Base-by-base conservation (phyloP, 2,329 filamentous ascomycete species). In the Amesomyces nigricolor region DNA sequence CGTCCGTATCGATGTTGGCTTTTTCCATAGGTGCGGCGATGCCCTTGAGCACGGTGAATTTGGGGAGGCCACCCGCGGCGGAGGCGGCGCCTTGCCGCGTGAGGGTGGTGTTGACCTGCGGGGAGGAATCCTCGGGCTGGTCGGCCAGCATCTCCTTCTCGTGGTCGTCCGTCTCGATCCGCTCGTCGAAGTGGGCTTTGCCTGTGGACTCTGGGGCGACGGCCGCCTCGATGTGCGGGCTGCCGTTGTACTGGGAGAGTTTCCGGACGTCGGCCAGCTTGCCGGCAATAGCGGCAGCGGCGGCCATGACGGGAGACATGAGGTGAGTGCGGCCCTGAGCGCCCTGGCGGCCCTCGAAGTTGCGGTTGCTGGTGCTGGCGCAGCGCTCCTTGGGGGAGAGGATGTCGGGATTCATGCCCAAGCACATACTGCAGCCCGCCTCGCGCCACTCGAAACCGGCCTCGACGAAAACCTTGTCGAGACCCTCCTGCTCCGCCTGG, bases 341-440 rank as follows among this genome's bases (percentile, higher is more conserved):
- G 68, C 94, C 94, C 74, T 99, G 94, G 61, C 94, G 87, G 59
- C 94, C 94, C 71, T 97, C 94, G 64, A 97, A 97, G 74, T 97
- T 97, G 66, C 94, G 88, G 76, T 97, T 97, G 60, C 89, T 95
- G 48, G 94, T 97, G 68, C 87, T 92, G 42, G 94, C 94, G 70
- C 94, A 97, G 67, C 94, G 86, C 75, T 99, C 94, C 70, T 87
- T 82, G 52, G 94, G 91, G 2, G 91, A 85, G 46, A 97, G 81
- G 61, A 99, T 97, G 71, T 99, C 94, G 0, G 94, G 92, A 78
- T 99, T 99, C 92, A 99, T 99, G 70, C 94, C 94, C 53, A 99
- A 81, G 70, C 94, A 97, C 94, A 99, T 99, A 60, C 89, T 95
- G 81, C 94, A 99, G 48, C 94, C 94, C 63, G 94, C 94, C 76